Conservation (phyloP, 2,329 filamentous ascomycete species). For the Daldinia sp. region DNA sequence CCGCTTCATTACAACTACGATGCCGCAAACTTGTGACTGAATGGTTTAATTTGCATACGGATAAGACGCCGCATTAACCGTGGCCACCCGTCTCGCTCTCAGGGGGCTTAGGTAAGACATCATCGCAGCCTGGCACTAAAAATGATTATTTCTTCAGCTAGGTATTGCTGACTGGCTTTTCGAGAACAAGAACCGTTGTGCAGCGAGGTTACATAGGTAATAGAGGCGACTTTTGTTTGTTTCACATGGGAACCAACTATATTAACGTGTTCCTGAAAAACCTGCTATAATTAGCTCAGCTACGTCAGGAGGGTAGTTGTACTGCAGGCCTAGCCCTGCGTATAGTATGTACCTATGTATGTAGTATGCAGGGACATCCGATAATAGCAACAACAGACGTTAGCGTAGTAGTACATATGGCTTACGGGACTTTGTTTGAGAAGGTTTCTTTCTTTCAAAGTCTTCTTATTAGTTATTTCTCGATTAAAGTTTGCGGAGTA, state of each 20-base stretch:
- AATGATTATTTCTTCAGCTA: not conserved
- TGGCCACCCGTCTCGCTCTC: no score
- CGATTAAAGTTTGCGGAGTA: no score
- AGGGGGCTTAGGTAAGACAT: no score
- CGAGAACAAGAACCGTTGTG: not conserved
- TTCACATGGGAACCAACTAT: not conserved
- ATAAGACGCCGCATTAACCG: no score
- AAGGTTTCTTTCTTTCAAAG: not conserved
- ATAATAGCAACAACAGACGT: not conserved
- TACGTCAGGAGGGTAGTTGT: not conserved
- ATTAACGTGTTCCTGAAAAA: not conserved
- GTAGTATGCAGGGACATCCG: no score
- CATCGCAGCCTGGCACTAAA: no score
- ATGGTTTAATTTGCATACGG: no score
- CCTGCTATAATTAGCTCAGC: slow-evolving; percentile 12
- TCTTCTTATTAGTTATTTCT: no score
- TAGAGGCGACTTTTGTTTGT: not conserved
- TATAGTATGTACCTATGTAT: no score
- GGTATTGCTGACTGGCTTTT: not conserved
- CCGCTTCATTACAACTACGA: not conserved
- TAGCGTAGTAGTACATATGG: no score
- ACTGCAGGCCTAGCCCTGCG: not conserved
- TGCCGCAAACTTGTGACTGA: not conserved
- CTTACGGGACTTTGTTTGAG: no score
- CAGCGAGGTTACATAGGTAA: not conserved